Evolutionary conservation across 768 basidiomycete genomes (phyloP), one percentile per base, ranked within the genome.

Genomic region (Favolaschia claudopus): DNA sequence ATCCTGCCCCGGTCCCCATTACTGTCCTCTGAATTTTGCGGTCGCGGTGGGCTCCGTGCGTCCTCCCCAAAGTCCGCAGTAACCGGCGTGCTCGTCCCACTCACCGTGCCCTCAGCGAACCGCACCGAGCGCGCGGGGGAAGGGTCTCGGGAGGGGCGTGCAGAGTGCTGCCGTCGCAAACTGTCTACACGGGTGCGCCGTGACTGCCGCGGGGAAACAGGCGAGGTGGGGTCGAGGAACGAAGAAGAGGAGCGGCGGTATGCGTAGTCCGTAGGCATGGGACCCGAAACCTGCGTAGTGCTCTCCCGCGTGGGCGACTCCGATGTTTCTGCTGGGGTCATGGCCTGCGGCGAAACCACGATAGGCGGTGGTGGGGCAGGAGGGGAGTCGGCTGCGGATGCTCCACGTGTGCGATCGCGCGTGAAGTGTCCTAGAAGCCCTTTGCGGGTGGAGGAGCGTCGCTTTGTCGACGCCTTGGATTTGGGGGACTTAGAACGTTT

Each of bases 101-200:
- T 69, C 45, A 49, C 51, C 32, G 34, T 33, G 2, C 58, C 64
- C 58, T 72, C 71, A 20, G 64, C 69, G 42, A 73, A 72, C 3
- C 71, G 65, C 38, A 74, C 66, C 10, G 72, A 74, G 28, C 73
- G 68, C 43, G 72, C 60, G 0, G 73, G 73, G 20, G 73, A 74
- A 24, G 59, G 52, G 4, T 72, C 71, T 20, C 70, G 58, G 17
- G 63, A 64, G 28, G 49, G 31, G n/a, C 60, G 55, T 33, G 34
- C 24, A 12, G 48, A 60, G 6, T 34, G 27, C 53, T 38, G 42
- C 42, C 39, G 38, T 38, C 53, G 59, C 38, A 70, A 45, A 28
- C 56, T 62, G 19, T 69, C 60, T 24, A 65, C 55, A 39, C 67
- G 64, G 39, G 62, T 48, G 36, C 55, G 65, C 24, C 58, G 64